Percentiles rank a stretch among this genome's conserved stretches.
phyloP scores from a whole-genome alignment of 805 yeast species.

The Millerozyma acaciae region DNA sequence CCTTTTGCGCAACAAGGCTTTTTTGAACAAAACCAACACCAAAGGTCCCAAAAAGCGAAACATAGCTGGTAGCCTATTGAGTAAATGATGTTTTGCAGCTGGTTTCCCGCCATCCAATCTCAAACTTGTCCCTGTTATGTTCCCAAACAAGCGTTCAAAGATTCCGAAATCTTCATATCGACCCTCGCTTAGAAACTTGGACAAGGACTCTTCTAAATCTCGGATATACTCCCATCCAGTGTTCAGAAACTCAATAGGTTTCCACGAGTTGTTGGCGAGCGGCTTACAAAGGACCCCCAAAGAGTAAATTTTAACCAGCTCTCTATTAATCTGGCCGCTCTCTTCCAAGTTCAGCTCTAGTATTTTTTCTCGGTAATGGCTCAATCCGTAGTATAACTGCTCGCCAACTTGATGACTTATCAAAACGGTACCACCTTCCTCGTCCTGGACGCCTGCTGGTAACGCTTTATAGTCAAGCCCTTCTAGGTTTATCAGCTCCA shows the following conservation, averaged over 20 bases:
- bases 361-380: slow-evolving; percentile 26
- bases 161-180: slow-evolving; percentile 14
- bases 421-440: slow-evolving; percentile 23
- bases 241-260: slow-evolving; percentile 30
- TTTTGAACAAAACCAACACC: slow-evolving; percentile 60
- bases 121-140: slow-evolving; percentile 9
- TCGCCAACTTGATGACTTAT: slow-evolving; percentile 24
- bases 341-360: background rate
- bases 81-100: slow-evolving; percentile 35
- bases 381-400: slow-evolving; percentile 30
- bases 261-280: slow-evolving; percentile 20
- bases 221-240: slow-evolving; percentile 39
- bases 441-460: slow-evolving; percentile 41
- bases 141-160: slow-evolving; percentile 15
- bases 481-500: slow-evolving; percentile 14
- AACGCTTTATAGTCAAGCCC: slow-evolving; percentile 38
- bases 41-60: slow-evolving; percentile 59
- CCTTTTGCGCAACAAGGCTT: slow-evolving; percentile 53
- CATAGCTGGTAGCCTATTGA: slow-evolving; percentile 40
- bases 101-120: slow-evolving; percentile 7
- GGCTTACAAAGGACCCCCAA: slow-evolving; percentile 36
- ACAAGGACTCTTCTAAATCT: slow-evolving; percentile 22
- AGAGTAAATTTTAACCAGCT: slow-evolving; percentile 35
- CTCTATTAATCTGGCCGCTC: slow-evolving; percentile 14
- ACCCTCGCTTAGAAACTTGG: slow-evolving; percentile 15